Conservation (phyloP, 441 rosid genomes). For the Gossypium schwendimanii region DNA sequence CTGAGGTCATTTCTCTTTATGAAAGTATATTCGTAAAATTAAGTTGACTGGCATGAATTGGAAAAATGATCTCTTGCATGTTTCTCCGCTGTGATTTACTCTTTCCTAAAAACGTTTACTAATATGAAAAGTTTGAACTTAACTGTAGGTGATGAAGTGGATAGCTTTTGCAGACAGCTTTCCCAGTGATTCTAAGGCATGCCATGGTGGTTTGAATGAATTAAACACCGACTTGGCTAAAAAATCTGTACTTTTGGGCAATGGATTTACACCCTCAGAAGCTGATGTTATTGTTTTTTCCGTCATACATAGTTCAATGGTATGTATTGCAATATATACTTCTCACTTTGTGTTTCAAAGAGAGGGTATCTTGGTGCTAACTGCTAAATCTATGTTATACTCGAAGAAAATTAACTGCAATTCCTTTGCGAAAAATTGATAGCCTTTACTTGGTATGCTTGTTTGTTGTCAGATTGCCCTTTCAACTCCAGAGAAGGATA, state of each 20-base stretch:
- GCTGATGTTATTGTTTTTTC: conserved; percentile 71
- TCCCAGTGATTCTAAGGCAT: conserved; percentile 42
- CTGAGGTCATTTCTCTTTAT: neutral
- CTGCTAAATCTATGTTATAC: neutral
- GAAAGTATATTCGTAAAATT: neutral
- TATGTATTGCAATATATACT: conserved; percentile 20
- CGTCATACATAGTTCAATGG: conserved; percentile 59
- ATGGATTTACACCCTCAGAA: conserved; percentile 67
- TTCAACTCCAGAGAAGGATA: conserved; percentile 41
- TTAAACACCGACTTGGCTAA: conserved; percentile 56
- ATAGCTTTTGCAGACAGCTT: conserved; percentile 56
- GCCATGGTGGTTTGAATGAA: conserved; percentile 36
- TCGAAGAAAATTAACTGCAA: neutral
- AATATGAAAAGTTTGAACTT: neutral
- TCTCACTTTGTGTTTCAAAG: neutral
- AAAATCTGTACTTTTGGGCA: conserved; percentile 61
- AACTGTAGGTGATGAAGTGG: conserved; percentile 67
- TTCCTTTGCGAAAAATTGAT: conserved; percentile 3
- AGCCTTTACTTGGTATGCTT: conserved; percentile 14
- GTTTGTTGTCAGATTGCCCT: conserved; percentile 43
- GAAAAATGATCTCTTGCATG: neutral
- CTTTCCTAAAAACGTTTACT: neutral
- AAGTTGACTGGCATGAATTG: neutral
- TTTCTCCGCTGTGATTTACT: neutral
- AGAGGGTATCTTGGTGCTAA: neutral